phyloP scores from a whole-genome alignment of 1,284 basidiomycete genomes.

The Marasmius oreades region DNA sequence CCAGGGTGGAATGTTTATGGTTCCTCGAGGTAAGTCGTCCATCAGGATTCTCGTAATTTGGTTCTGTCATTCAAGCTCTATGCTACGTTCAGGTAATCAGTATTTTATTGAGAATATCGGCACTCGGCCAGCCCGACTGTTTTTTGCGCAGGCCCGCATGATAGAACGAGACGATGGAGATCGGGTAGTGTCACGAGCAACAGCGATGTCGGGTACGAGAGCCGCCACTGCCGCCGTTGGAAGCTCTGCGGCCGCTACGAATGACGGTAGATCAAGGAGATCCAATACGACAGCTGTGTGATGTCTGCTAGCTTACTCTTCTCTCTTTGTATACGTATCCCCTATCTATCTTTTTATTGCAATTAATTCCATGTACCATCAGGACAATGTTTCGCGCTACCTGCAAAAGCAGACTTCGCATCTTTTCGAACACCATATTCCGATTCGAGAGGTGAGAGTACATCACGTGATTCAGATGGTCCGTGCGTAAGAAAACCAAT shows the following conservation, averaged over 20 bases:
- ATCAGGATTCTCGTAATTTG: neutral
- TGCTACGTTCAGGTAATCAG: conserved; percentile 63
- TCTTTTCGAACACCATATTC: no score
- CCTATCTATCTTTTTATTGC: no score
- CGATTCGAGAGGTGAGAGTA: neutral
- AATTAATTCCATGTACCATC: no score
- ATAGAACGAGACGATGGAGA: neutral
- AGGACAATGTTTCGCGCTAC: no score
- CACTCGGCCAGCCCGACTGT: neutral
- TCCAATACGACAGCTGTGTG: neutral
- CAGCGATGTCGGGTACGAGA: neutral
- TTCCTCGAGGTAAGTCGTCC: conserved; percentile 72
- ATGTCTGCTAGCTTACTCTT: neutral
- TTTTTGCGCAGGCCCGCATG: conserved; percentile 1
- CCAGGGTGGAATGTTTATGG: conserved; percentile 85
- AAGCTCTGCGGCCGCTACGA: neutral
- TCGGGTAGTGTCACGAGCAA: neutral
- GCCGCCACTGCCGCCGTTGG: neutral
- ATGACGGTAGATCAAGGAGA: neutral
- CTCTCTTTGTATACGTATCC: neutral
- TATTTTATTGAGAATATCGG: conserved; percentile 46
- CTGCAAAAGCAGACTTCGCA: no score
- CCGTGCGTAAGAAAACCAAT: neutral
- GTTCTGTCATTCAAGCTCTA: neutral
- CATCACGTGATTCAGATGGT: neutral